These are phyloP conservation scores for Nymphaea thermarum DNA, from an alignment of 164 flowering plant species.

Conservation along the genomic window DNA sequence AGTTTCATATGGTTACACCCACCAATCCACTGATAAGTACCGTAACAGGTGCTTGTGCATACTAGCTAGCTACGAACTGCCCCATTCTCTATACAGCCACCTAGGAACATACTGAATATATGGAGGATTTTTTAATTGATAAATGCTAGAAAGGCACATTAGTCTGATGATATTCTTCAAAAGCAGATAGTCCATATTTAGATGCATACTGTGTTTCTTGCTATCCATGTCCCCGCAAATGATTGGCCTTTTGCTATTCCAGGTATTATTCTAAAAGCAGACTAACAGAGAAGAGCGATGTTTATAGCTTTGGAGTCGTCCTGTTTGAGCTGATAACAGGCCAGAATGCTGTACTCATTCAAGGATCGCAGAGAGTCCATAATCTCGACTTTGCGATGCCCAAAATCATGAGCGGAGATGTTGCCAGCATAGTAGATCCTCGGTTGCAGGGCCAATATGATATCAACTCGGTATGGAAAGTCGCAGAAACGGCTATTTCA, in stretches of 20 bases:
- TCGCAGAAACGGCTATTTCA: slow-evolving; percentile 23
- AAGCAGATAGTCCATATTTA: not conserved
- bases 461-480: slow-evolving; percentile 16
- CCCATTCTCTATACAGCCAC: too few relatives aligned
- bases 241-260: not conserved
- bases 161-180: not conserved
- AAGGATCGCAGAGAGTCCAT: slow-evolving; percentile 3
- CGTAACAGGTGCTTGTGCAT: too few relatives aligned
- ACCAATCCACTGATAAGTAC: too few relatives aligned
- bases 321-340: slow-evolving; percentile 6
- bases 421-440: slow-evolving; percentile 20
- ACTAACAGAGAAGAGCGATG: slow-evolving; percentile 5
- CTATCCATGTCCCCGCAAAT: not conserved
- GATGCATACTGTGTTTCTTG: not conserved
- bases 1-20: too few relatives aligned
- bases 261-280: slow-evolving; percentile 1
- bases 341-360: not conserved
- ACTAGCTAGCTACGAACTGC: too few relatives aligned
- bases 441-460: slow-evolving; percentile 16
- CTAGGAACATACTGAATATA: too few relatives aligned
- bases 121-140: not conserved
- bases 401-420: slow-evolving; percentile 12
- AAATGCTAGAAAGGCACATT: not conserved
- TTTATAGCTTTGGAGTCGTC: slow-evolving; percentile 6
- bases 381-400: slow-evolving; percentile 16